Base-by-base conservation (phyloP, 2,329 filamentous ascomycete genomes). In the Claviceps sp. region DNA sequence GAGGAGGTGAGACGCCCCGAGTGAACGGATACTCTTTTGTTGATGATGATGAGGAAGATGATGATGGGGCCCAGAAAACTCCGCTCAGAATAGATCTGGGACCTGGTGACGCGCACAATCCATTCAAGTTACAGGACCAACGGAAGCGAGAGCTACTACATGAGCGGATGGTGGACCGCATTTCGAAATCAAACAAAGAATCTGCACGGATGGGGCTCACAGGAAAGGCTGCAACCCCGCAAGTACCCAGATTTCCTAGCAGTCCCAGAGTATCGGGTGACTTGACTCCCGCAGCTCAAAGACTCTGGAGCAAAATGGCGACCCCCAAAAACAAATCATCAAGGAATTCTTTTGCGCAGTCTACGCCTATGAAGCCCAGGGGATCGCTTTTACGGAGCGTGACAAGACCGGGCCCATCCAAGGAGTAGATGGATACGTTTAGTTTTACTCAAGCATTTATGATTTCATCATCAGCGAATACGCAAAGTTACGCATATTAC, bases 1-100 rank as follows among this genome's bases (percentile, higher is more conserved):
- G 74, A 1, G 85, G 83, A 16, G 77, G 76, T 53, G 89, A 94
- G 66, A 97, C 91, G 0, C 93, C 91, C 0, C 78, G 88, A 2
- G 87, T 97, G 0, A 95, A 94, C 56, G 93, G 93, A 1, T 98
- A 96, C 65, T 80, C 88, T 0, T 97, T 95, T 67, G 90, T 98
- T 38, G 89, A 95, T 58, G 88, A 95, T 58, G 88, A 94, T 52
- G 86, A 85, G 47, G 75, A 78, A 0, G 75, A 75, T 16, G 70
- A 71, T 16, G 58, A 62, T 1, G 60, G 65, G 7, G n/a, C 51
- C 5, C 23, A 50, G 7, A 39, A 44, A 9, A 40, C 60, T 13
- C 55, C 63, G 45, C 68, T 72, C n/a, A 56, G 70, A 55, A 74
- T 85, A 60, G 68, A 82, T 50, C 69, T 86, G 7, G 77, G 80